Base-by-base conservation (phyloP, 1,139 yeast species). In the Taphrina wiesneri region DNA sequence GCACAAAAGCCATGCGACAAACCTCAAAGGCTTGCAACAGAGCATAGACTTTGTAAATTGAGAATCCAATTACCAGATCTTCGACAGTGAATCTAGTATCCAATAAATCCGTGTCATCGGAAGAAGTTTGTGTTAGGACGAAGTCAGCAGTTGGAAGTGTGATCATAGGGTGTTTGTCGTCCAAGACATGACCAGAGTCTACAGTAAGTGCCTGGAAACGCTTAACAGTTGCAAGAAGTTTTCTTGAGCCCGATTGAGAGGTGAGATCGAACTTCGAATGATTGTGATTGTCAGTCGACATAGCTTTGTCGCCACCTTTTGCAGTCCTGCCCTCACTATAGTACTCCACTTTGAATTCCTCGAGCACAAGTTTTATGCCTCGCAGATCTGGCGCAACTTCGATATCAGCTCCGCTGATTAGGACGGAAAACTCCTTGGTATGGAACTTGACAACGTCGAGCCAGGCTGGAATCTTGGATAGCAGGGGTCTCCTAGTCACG, bases 331-430 rank as follows among this genome's bases (percentile, higher is more conserved):
- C 49, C 1, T 19, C 26, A 4, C 28, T n/a, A 21, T 11, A 5
- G n/a, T 21, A 23, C 21, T 45, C 28, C 26, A 45, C 7, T 21
- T 26, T 5, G 39, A 56, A n/a, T 3, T 36, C 39, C 7, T 62
- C 66, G 15, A 62, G 54, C 43, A 30, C 28, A 17, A 62, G 21
- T 13, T 47, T 46, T 21, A 62, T 46, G 21, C 66, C 66, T 17
- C 66, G 61, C 15, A 56, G 26, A n/a, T 62, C 66, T 9, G 66
- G 61, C n/a, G 60, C 66, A 7, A 56, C 46, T 25, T 56, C 60
- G 11, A 17, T 1, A 30, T 62, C 61, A 4, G 54, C 56, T 13
- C 61, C 66, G 19, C 56, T 47, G 39, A 62, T 43, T 15, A 36
- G 19, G 2, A 62, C 15, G 9, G 43, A 36, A 36, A 26, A 45